Base-by-base conservation (phyloP, 2,329 filamentous ascomycete genomes). In the Fonsecaea nubica region DNA sequence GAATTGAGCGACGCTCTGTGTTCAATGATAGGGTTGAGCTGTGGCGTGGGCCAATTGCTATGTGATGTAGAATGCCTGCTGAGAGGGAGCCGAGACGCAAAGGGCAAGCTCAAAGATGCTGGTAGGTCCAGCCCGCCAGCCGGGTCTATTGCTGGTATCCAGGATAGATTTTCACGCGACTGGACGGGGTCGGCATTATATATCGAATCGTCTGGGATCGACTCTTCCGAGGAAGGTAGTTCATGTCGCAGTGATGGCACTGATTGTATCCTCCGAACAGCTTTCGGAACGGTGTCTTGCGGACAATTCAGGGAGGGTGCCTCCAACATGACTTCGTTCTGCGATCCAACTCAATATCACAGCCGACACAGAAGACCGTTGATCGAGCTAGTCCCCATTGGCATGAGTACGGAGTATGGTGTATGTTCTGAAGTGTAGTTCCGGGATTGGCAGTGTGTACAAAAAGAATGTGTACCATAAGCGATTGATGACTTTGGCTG, bases 171-270 rank as follows among this genome's bases (percentile, higher is more conserved):
- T 33, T 75, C 72, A 21, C 72, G 70, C 5, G 77, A 76, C 33
- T 73, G 74, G 35, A 75, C 75, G 54, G 75, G 66, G 45, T 74
- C 66, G 7, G 79, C 79, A 69, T 80, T 75, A 67, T 75, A 79
- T 12, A 81, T 78, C 10, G 74, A 78, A 58, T 72, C 74, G 54
- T 78, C 78, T 76, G 60, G 77, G 79, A 18, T 74, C 73, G 38
- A 73, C 62, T 13, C 75, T 52, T 77, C 76, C 1, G 75, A 75
- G 4, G 74, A 76, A 62, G 75, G 72, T 13, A 76, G 54, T 42
- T 74, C 63, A 32, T 33, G 36, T 38, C 25, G 4, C 54, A 68
- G 36, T 66, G 65, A 64, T 25, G 63, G 68, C 1, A 70, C 48
- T 13, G 74, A 74, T 25, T 68, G 66, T 18, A 67, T 69, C 33